These are phyloP conservation scores for Eustoma russellianum DNA, from an alignment of 257 asterid species.

Conservation along the genomic window DNA sequence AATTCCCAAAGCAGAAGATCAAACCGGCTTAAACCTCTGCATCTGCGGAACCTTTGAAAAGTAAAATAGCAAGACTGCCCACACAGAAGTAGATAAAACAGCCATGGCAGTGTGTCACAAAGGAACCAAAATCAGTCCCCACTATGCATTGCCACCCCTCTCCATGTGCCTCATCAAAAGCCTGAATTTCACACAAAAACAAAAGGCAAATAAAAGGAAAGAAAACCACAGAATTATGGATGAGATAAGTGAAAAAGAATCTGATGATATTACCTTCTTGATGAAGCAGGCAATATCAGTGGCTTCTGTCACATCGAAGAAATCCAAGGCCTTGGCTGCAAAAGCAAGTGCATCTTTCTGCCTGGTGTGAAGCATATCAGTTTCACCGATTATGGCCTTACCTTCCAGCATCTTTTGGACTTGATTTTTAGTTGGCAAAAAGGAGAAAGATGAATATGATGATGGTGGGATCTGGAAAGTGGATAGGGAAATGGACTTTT, in stretches of 20 bases:
- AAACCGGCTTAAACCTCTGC: constrained; percentile 9
- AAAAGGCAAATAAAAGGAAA: background rate
- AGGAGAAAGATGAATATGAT: background rate
- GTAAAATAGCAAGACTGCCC: constrained; percentile 69
- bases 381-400: constrained; percentile 72
- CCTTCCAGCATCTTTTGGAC: constrained; percentile 54
- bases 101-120: constrained; percentile 79
- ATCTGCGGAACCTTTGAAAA: constrained; percentile 52
- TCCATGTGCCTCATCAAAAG: constrained; percentile 55
- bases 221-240: no score
- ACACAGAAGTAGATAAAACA: constrained; percentile 66
- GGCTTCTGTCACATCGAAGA: constrained; percentile 75
- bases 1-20: constrained; percentile 16
- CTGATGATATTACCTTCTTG: constrained; percentile 37
- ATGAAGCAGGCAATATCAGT: constrained; percentile 73
- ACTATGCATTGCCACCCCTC: constrained; percentile 88
- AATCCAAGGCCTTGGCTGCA: constrained; percentile 81
- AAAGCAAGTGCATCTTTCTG: constrained; percentile 70
- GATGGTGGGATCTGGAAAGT: background rate
- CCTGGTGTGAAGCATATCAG: constrained; percentile 64
- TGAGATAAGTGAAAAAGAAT: background rate
- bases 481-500: background rate
- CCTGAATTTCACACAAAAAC: constrained; percentile 32
- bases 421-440: no score
- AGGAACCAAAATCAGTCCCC: constrained; percentile 87